A percentile compares a stretch with the other conserved stretches of the same genome.
These are phyloP conservation scores for Coniferiporia sulphurascens DNA, from an alignment of 1,284 basidiomycete genomes.

Conservation along the genomic window DNA sequence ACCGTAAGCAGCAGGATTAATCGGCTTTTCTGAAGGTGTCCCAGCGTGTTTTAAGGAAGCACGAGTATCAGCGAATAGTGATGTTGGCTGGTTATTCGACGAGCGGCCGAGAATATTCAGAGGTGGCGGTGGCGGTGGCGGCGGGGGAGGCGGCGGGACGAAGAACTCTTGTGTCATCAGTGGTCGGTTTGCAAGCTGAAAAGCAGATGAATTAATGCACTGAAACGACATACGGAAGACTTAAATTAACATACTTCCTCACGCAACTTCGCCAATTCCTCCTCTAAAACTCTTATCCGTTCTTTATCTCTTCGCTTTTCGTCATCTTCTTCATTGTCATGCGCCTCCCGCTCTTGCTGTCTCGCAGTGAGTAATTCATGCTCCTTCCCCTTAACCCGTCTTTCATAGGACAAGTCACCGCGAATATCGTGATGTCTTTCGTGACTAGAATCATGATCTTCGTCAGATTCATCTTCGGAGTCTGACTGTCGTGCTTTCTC, in stretches of 20 bases:
- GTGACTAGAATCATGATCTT: not conserved
- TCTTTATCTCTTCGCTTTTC: slow-evolving; percentile 55
- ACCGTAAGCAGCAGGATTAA: slow-evolving; percentile 39
- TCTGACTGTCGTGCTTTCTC: not conserved
- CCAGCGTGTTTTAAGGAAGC: slow-evolving; percentile 57
- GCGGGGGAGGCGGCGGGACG: slow-evolving; percentile 25
- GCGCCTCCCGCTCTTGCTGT: slow-evolving; percentile 37
- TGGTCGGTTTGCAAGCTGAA: slow-evolving; percentile 46
- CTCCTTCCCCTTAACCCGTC: slow-evolving; percentile 49
- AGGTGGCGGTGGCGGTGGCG: slow-evolving; percentile 39
- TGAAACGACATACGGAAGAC: not conserved
- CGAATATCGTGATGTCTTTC: not conserved
- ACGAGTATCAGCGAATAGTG: slow-evolving; percentile 51
- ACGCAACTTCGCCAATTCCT: slow-evolving; percentile 56
- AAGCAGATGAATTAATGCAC: not conserved
- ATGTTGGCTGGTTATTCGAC: slow-evolving; percentile 16
- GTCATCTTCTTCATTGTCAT: slow-evolving; percentile 30
- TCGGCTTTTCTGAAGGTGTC: slow-evolving; percentile 56
- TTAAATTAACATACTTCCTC: slow-evolving; percentile 47
- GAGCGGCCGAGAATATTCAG: not conserved
- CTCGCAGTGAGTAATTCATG: slow-evolving; percentile 49
- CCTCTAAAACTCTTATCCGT: slow-evolving; percentile 59
- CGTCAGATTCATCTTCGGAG: not conserved
- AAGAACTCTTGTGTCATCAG: slow-evolving; percentile 21
- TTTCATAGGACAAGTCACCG: slow-evolving; percentile 5